A percentile compares a stretch with the other conserved stretches of the same genome.
Evolutionary conservation across 176 grass and related monocot genomes (phyloP).

Genomic region (Aegilops longissima): DNA sequence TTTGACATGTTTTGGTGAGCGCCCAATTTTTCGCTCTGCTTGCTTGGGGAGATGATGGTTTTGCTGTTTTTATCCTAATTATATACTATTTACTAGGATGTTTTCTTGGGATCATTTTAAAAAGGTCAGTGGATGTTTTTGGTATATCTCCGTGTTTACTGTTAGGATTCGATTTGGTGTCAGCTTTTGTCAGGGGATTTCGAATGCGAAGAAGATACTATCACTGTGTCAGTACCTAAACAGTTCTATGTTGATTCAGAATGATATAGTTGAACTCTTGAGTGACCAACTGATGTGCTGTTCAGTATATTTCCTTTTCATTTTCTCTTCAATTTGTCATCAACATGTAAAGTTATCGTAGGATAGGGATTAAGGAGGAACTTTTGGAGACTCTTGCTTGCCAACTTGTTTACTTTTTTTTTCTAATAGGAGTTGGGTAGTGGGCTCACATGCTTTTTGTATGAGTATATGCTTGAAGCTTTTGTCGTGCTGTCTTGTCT

Average conservation of each 20-base stretch:
- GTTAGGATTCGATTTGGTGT: background rate
- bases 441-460: background rate
- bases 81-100: background rate
- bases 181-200: background rate
- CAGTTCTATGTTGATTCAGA: background rate
- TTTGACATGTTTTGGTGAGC: background rate
- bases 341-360: background rate
- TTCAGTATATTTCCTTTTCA: background rate
- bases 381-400: conserved; percentile 27
- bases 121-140: background rate
- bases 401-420: background rate
- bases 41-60: background rate
- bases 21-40: background rate
- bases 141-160: background rate
- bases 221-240: background rate
- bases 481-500: conserved; percentile 1
- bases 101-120: background rate
- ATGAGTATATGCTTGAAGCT: background rate
- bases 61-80: background rate
- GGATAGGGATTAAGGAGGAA: background rate
- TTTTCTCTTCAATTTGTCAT: background rate
- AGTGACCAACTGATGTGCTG: background rate
- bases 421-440: background rate
- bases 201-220: background rate
- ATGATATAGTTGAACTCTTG: background rate